phyloP scores from a whole-genome alignment of 1,139 yeast genomes.

The Torulaspora pretoriensis region DNA sequence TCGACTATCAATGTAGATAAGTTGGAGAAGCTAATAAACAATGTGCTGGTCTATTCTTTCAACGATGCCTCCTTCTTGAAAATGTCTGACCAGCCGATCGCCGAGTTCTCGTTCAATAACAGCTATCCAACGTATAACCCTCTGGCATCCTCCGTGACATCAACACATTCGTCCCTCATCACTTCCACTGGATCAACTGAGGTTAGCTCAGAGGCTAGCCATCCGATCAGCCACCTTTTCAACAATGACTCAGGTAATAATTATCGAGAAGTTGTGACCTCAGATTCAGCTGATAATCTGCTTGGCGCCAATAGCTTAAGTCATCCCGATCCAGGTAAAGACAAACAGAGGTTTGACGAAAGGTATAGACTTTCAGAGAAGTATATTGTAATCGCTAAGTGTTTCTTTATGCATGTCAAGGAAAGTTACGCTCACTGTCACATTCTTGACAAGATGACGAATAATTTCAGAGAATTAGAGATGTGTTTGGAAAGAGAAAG shows the following conservation, averaged over 20 bases:
- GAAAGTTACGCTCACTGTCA: constrained; percentile 30
- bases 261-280: constrained; percentile 13
- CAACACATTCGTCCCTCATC: background rate
- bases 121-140: constrained; percentile 15
- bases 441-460: constrained; percentile 28
- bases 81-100: constrained; percentile 25
- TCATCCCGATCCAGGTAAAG: constrained; percentile 3
- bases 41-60: constrained; percentile 32
- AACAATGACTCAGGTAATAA: background rate
- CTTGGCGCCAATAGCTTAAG: constrained; percentile 5
- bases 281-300: constrained; percentile 25
- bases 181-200: background rate
- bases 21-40: constrained; percentile 30
- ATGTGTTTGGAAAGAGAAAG: constrained; percentile 17
- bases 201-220: background rate
- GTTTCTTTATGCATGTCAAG: constrained; percentile 27
- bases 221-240: background rate
- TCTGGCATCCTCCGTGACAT: background rate
- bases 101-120: constrained; percentile 22
- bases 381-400: constrained; percentile 29
- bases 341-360: constrained; percentile 31
- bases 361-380: constrained; percentile 34
- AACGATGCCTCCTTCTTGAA: constrained; percentile 34
- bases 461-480: constrained; percentile 26
- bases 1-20: constrained; percentile 21